These are phyloP conservation scores for Basidiobolus meristosporus DNA, from an alignment of 371 early-diverging fungal species.

Conservation along the genomic window DNA sequence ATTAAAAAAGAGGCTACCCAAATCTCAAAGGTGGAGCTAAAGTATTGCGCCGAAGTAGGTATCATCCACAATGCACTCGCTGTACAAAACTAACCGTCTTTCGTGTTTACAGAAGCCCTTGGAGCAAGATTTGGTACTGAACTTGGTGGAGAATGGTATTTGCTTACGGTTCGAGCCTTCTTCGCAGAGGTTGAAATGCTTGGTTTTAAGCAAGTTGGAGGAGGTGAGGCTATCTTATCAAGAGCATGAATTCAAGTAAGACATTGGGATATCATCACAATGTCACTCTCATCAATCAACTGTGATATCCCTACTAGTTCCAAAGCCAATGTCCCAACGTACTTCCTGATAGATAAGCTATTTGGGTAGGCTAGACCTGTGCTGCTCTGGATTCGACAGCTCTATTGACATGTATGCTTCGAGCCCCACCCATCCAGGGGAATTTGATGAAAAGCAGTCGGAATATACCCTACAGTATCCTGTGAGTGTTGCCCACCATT, in stretches of 20 bases:
- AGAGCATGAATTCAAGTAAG: slow-evolving; percentile 37
- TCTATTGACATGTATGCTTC: not conserved
- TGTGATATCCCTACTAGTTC: too few relatives aligned
- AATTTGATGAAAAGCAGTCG: slow-evolving; percentile 22
- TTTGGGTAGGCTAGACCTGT: slow-evolving; percentile 31
- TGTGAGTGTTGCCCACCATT: slow-evolving; percentile 12
- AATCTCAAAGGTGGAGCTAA: slow-evolving; percentile 22
- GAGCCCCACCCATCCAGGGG: slow-evolving; percentile 45
- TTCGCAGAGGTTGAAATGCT: slow-evolving; percentile 35
- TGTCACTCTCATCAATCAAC: too few relatives aligned
- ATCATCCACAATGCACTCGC: not conserved
- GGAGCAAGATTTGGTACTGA: not conserved
- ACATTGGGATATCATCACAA: not conserved
- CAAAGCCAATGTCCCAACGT: slow-evolving; percentile 37
- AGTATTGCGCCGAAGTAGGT: slow-evolving; percentile 36
- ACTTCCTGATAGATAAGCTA: slow-evolving; percentile 35
- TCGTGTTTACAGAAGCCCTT: not conserved
- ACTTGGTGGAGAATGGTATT: not conserved
- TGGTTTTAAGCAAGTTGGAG: slow-evolving; percentile 39
- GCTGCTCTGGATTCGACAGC: not conserved
- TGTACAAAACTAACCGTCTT: not conserved
- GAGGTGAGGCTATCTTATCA: slow-evolving; percentile 38
- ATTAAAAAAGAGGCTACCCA: too few relatives aligned
- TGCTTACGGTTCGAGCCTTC: slow-evolving; percentile 1
- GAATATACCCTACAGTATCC: slow-evolving; percentile 48